Evolutionary conservation across 805 yeast genomes (phyloP).

Genomic region (Starmerella riodocensis): DNA sequence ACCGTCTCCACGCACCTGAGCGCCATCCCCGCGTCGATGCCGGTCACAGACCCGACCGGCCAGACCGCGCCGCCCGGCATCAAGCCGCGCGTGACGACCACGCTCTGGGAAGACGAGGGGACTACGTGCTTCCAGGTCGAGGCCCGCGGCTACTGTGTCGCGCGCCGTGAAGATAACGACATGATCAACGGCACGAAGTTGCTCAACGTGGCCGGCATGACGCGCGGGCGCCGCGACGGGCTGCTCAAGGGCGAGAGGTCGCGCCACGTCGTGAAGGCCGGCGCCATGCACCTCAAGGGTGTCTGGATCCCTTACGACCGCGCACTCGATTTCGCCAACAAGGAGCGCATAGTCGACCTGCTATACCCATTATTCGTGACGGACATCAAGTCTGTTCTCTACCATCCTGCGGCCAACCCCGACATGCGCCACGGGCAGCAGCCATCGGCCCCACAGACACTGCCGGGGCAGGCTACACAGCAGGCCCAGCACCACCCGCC

Average conservation of each 20-base stretch:
- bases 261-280: conserved; percentile 71
- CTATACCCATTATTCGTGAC: conserved; percentile 59
- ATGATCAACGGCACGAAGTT: conserved; percentile 79
- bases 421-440: conserved; percentile 8
- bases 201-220: conserved; percentile 73
- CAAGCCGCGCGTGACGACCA: conserved; percentile 57
- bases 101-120: conserved; percentile 85
- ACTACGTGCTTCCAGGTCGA: conserved; percentile 77
- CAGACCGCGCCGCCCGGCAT: conserved; percentile 30
- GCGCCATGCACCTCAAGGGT: conserved; percentile 78
- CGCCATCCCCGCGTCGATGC: conserved; percentile 20
- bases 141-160: conserved; percentile 67
- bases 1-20: conserved; percentile 16
- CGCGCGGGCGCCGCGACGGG: conserved; percentile 78
- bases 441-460: background rate
- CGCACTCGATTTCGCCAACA: conserved; percentile 67
- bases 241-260: conserved; percentile 63
- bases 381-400: conserved; percentile 42
- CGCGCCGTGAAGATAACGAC: conserved; percentile 71
- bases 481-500: conserved; percentile 10
- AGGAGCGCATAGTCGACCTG: conserved; percentile 57
- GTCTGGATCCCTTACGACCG: conserved; percentile 84
- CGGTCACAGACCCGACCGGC: conserved; percentile 30
- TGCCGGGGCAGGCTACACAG: conserved; percentile 3
- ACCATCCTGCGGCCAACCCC: conserved; percentile 25